A percentile compares a stretch with the other conserved stretches of the same genome.
Conservation (phyloP, 805 yeast genomes). For the Hanseniaspora meyeri region DNA sequence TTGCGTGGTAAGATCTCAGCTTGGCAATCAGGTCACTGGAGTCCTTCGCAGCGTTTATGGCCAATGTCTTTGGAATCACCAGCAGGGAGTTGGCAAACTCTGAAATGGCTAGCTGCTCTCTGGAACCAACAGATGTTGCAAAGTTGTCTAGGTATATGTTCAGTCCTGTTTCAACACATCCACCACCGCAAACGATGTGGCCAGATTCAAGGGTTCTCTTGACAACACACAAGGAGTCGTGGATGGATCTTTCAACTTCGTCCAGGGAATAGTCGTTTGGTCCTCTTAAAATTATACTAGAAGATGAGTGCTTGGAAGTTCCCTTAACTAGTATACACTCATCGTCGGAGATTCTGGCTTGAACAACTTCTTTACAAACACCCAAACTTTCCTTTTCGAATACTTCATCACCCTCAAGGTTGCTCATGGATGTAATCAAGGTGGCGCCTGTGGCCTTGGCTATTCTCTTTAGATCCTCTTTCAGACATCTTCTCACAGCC, state of each 20-base stretch:
- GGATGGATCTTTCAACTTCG: slow-evolving; percentile 96
- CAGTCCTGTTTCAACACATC: slow-evolving; percentile 95
- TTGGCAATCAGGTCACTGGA: slow-evolving; percentile 89
- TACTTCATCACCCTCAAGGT: slow-evolving; percentile 90
- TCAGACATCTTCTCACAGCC: slow-evolving; percentile 95
- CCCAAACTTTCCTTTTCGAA: slow-evolving; percentile 80
- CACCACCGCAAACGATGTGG: slow-evolving; percentile 95
- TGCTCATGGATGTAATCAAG: slow-evolving; percentile 70
- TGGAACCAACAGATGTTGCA: slow-evolving; percentile 93
- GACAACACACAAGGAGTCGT: slow-evolving; percentile 86
- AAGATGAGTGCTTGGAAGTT: slow-evolving; percentile 78
- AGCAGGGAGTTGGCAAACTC: slow-evolving; percentile 88
- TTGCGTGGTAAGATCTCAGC: slow-evolving; percentile 90
- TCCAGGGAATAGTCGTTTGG: slow-evolving; percentile 90
- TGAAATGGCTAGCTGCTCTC: slow-evolving; percentile 96
- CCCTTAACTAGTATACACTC: slow-evolving; percentile 90
- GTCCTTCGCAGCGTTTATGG: slow-evolving; percentile 96
- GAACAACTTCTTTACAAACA: slow-evolving; percentile 77
- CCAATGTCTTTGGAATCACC: slow-evolving; percentile 89
- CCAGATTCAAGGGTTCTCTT: slow-evolving; percentile 94
- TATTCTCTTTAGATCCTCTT: slow-evolving; percentile 90
- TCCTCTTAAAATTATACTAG: slow-evolving; percentile 88
- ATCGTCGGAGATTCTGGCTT: slow-evolving; percentile 85
- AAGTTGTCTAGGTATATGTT: slow-evolving; percentile 90
- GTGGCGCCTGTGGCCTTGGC: slow-evolving; percentile 98